These are phyloP conservation scores for Geoglossum cookeanum DNA, from an alignment of 2,329 filamentous ascomycete genomes.

Conservation along the genomic window DNA sequence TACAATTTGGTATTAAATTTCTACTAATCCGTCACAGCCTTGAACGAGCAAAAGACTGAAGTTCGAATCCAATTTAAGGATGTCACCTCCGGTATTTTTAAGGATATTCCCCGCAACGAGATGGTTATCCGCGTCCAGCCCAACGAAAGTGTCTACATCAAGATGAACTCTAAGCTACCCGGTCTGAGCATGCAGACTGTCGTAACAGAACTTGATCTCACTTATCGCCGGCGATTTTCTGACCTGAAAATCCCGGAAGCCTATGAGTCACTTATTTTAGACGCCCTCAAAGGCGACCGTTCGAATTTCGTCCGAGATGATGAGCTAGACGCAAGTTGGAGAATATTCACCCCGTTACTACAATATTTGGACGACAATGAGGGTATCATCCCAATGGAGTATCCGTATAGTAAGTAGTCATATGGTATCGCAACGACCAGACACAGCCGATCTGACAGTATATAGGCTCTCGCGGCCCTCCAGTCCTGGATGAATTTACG, in stretches of 20 bases:
- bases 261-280: slow-evolving; percentile 92
- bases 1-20: neutral
- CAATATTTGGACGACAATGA: slow-evolving; percentile 99
- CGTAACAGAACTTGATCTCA: slow-evolving; percentile 92
- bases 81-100: slow-evolving; percentile 97
- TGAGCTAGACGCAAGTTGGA: slow-evolving; percentile 94
- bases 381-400: slow-evolving; percentile 98
- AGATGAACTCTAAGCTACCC: slow-evolving; percentile 99
- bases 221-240: slow-evolving; percentile 94
- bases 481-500: slow-evolving; percentile 94
- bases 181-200: slow-evolving; percentile 99
- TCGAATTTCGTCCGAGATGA: slow-evolving; percentile 98
- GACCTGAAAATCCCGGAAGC: slow-evolving; percentile 99
- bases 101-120: slow-evolving; percentile 98
- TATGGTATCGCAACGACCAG: neutral
- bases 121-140: slow-evolving; percentile 98
- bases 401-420: slow-evolving; percentile 70
- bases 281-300: slow-evolving; percentile 96
- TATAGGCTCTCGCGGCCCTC: slow-evolving; percentile 82
- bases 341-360: slow-evolving; percentile 90
- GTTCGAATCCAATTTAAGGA: slow-evolving; percentile 99
- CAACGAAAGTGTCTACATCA: slow-evolving; percentile 98
- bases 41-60: slow-evolving; percentile 99
- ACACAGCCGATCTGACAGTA: neutral
- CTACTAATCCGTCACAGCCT: slow-evolving; percentile 29